Base-by-base conservation (phyloP, 73 alveolate genomes). In the Paraurostyla sp. region DNA sequence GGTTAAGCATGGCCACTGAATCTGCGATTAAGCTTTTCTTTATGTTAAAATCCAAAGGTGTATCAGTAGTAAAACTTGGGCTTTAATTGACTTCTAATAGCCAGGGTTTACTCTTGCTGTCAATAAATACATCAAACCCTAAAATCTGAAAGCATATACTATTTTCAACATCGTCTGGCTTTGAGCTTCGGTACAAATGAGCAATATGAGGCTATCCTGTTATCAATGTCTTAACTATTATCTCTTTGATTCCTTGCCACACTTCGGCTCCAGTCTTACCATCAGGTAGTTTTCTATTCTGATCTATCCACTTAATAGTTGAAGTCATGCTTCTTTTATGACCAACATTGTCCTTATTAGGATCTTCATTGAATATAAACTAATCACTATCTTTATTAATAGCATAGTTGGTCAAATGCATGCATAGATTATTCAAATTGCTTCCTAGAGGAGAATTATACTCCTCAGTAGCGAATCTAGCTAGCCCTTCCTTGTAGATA, bases 401-500 rank as follows among this genome's bases (percentile, higher is more conserved):
- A 9, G 99, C 97, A 93, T 95, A 96, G 88, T 96, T 96, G 52
- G 99, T 96, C 71, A 96, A 84, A 91, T 96, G 98, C 93, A 96
- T 95, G 92, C 94, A 95, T 41, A 88, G 90, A 69, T 94, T 93
- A 32, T 87, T 90, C 80, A 93, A 62, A 82, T 97, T 96, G 41
- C 78, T 56, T 46, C 92, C 92, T 30, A 84, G 56, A 0, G 97
- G 98, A 29, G 91, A 83, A 62, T 91, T 50, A 83, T 97, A 97
- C 65, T 90, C 95, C 56, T 96, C 98, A 6, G 99, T 97, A 16
- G 99, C 99, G 84, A 97, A 95, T 63, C 99, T 91, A 0, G 98
- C 99, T 75, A 97, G 89, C 0, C 99, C 99, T 85, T 97, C 98
- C 57, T 96, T 88, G 94, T 93, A 96, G 51, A 97, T 86, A 85